phyloP scores from a whole-genome alignment of 2,329 filamentous ascomycete species.

The Xylariaceae sp. region DNA sequence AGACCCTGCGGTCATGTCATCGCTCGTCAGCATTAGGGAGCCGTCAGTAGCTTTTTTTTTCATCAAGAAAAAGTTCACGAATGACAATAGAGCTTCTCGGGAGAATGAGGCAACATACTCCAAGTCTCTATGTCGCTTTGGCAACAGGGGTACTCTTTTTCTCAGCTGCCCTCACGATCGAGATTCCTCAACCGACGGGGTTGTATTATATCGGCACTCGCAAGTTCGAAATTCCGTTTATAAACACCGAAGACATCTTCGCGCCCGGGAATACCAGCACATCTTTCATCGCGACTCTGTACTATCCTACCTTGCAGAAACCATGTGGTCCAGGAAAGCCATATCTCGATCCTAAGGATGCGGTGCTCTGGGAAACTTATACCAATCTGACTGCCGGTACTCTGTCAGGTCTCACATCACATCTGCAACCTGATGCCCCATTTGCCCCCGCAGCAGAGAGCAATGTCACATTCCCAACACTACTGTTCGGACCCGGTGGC shows the following conservation, averaged over 20 bases:
- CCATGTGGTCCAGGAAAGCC: neutral
- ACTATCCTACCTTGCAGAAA: constrained; percentile 6
- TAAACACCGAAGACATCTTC: constrained; percentile 6
- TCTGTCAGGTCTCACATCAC: constrained; percentile 2
- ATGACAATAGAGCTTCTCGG: too few species aligned
- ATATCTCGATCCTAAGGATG: constrained; percentile 1
- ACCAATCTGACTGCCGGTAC: constrained; percentile 2
- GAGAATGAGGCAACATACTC: too few species aligned
- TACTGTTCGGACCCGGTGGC: constrained; percentile 21
- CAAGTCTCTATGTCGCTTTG: too few species aligned
- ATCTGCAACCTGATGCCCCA: constrained; percentile 5
- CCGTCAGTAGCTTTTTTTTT: too few species aligned
- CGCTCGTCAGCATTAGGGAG: too few species aligned
- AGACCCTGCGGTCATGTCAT: too few species aligned
- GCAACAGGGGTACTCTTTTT: too few species aligned
- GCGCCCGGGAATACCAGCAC: constrained; percentile 8
- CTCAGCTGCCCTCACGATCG: neutral
- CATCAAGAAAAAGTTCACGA: too few species aligned
- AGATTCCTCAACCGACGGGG: constrained; percentile 5
- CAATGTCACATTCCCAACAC: constrained; percentile 11
- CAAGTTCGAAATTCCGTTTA: constrained; percentile 3
- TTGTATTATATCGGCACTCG: constrained; percentile 6
- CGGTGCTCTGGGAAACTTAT: neutral
- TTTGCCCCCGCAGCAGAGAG: constrained; percentile 4
- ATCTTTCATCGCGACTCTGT: constrained; percentile 8